Conservation (phyloP, 208 protist species). For the Leishmania tarentolae region DNA sequence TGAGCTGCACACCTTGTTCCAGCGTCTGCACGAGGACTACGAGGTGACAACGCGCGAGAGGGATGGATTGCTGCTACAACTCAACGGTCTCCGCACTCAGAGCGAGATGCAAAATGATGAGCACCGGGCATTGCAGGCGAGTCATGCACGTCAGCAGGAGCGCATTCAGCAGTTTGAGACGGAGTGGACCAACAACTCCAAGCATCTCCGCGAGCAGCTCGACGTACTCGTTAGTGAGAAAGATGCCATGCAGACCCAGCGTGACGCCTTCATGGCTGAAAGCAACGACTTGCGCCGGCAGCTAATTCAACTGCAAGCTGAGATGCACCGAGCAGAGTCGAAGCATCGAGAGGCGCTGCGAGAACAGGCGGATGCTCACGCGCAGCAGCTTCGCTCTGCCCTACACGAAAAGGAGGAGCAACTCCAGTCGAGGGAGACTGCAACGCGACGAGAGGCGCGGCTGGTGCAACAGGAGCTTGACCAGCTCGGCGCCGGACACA, state of each 20-base stretch:
- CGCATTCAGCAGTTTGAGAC: conserved; percentile 35
- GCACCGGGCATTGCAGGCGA: conserved; percentile 25
- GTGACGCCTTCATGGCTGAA: conserved; percentile 40
- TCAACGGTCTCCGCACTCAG: conserved; percentile 30
- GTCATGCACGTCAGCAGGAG: conserved; percentile 25
- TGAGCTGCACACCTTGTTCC: conserved; percentile 48
- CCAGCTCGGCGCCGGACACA: conserved; percentile 28
- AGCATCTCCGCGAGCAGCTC: conserved; percentile 42
- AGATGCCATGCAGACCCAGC: conserved; percentile 37
- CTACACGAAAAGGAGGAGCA: conserved; percentile 42
- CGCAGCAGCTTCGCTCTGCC: conserved; percentile 28
- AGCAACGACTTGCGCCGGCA: conserved; percentile 38
- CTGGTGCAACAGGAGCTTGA: conserved; percentile 15
- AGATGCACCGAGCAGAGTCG: conserved; percentile 14
- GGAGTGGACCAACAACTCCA: conserved; percentile 42
- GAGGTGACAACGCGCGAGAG: conserved; percentile 31
- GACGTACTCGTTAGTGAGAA: conserved; percentile 38
- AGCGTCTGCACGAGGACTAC: conserved; percentile 42
- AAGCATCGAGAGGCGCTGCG: conserved; percentile 19
- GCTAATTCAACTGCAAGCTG: conserved; percentile 31
- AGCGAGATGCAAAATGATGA: conserved; percentile 31
- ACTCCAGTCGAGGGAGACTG: conserved; percentile 26
- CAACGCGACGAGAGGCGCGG: conserved; percentile 31
- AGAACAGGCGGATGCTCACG: conserved; percentile 17
- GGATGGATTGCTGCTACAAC: conserved; percentile 16